Evolutionary conservation across 2,329 filamentous ascomycete species (phyloP).

Genomic region (Sporothrix variecibatus): DNA sequence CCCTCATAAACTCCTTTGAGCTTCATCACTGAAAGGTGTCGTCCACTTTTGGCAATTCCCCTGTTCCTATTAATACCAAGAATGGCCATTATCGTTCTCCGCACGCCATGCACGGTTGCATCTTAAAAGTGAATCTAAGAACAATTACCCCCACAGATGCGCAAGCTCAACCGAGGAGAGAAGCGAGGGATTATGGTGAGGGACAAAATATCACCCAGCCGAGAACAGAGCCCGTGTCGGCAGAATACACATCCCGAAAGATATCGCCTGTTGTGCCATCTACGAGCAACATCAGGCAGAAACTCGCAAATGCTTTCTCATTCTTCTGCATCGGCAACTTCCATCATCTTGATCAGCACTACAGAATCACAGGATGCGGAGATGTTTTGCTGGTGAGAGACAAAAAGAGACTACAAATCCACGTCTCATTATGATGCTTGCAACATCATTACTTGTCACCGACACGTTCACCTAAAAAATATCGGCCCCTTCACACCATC

Average conservation of each 20-base stretch:
- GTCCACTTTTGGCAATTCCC: neutral
- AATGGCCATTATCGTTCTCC: neutral
- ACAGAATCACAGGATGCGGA: neutral
- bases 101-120: neutral
- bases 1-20: neutral
- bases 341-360: neutral
- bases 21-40: neutral
- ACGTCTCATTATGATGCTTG: too few species aligned
- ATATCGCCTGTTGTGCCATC: neutral
- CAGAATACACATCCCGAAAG: constrained; percentile 20
- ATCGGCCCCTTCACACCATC: too few species aligned
- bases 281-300: neutral
- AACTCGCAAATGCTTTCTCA: neutral
- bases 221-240: constrained; percentile 19
- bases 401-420: too few species aligned
- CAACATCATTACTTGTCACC: too few species aligned
- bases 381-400: neutral
- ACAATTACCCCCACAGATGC: neutral
- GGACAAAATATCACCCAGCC: constrained; percentile 11
- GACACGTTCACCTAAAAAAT: too few species aligned
- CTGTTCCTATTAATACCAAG: constrained; percentile 3
- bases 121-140: neutral
- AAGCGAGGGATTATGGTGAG: neutral
- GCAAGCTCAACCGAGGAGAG: neutral
- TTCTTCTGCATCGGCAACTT: neutral